phyloP scores from a whole-genome alignment of 2,329 filamentous ascomycete species.

The Epichloe elymi region DNA sequence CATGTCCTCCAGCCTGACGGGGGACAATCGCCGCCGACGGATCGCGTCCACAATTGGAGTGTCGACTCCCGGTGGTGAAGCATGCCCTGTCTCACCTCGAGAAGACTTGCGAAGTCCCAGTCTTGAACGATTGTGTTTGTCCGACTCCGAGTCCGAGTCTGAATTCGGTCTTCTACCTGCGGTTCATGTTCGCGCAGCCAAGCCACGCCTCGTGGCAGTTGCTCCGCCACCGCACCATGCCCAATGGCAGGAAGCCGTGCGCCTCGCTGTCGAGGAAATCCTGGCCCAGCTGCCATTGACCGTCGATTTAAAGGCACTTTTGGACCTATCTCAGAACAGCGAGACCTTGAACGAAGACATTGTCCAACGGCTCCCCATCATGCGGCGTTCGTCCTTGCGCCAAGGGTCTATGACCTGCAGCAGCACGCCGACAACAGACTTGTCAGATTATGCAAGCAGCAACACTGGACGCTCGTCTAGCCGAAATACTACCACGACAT shows the following conservation, averaged over 20 bases:
- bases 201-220: not conserved
- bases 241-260: conserved; percentile 5
- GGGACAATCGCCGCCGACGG: not conserved
- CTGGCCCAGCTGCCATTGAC: conserved; percentile 4
- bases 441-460: conserved; percentile 27
- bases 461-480: conserved; percentile 26
- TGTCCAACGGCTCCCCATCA: conserved; percentile 2
- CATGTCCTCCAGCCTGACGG: not conserved
- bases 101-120: not conserved
- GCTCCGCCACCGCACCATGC: not conserved
- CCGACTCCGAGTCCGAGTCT: not conserved
- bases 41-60: not conserved
- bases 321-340: conserved; percentile 2
- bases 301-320: conserved; percentile 1
- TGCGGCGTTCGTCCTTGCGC: conserved; percentile 11
- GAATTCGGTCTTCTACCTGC: not conserved
- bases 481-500: conserved; percentile 31
- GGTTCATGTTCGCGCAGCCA: not conserved
- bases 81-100: not conserved
- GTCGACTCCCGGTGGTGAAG: not conserved
- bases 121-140: not conserved
- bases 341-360: conserved; percentile 1
- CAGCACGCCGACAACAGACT: conserved; percentile 22
- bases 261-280: conserved; percentile 5
- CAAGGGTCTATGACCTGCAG: conserved; percentile 25